Evolutionary conservation across 345 rosid genomes (phyloP).

Genomic region (Acer campestre): DNA sequence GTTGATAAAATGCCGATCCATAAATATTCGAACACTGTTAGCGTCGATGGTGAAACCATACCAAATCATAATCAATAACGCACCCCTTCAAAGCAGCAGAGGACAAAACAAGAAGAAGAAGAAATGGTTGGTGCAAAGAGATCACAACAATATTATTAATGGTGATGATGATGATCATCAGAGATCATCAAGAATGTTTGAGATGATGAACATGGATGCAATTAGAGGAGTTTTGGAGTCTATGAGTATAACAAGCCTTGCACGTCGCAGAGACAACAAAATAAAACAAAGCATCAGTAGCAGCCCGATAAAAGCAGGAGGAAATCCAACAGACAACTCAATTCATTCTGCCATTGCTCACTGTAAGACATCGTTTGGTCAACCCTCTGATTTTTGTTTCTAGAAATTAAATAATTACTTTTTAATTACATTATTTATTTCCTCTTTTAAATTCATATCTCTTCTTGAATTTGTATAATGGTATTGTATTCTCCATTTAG

Average conservation of each 20-base stretch:
- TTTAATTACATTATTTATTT: background rate
- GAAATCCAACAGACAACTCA: conserved; percentile 16
- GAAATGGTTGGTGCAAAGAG: no score
- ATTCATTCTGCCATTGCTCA: conserved; percentile 50
- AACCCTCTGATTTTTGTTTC: conserved; percentile 22
- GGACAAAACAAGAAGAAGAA: background rate
- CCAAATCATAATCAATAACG: background rate
- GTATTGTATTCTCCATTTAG: background rate
- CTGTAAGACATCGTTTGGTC: conserved; percentile 40
- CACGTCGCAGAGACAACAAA: background rate
- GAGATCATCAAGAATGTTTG: conserved; percentile 14
- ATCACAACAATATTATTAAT: no score
- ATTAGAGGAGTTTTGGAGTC: conserved; percentile 15
- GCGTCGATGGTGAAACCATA: conserved; percentile 32
- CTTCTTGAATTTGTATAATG: no score
- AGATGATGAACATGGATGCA: conserved; percentile 19
- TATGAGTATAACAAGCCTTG: background rate
- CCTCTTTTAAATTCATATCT: background rate
- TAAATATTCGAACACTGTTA: conserved; percentile 27
- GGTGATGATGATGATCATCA: no score
- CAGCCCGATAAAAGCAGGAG: conserved; percentile 5
- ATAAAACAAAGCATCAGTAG: conserved; percentile 5
- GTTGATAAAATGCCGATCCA: conserved; percentile 32
- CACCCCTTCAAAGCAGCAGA: background rate
- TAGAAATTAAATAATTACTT: background rate